These are phyloP conservation scores for Calonectria leucothoes DNA, from an alignment of 2,329 filamentous ascomycete genomes.

Conservation along the genomic window DNA sequence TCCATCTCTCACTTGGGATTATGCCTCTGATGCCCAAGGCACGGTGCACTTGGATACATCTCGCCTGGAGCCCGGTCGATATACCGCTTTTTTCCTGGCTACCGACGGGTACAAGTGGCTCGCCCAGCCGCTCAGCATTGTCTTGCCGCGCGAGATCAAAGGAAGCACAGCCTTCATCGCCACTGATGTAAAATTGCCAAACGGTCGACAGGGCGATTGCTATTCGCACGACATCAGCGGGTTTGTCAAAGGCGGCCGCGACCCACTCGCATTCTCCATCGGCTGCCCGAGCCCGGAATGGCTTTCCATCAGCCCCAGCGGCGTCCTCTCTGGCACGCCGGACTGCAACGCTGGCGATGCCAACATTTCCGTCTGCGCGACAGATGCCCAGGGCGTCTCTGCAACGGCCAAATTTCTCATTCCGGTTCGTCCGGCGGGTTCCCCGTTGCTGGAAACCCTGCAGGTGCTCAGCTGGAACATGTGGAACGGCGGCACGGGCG, in stretches of 20 bases:
- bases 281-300: not conserved
- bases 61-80: not conserved
- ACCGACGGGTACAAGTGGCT: not conserved
- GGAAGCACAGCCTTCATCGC: not conserved
- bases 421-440: not conserved
- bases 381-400: not conserved
- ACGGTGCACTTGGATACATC: not conserved
- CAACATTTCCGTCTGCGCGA: not conserved
- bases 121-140: not conserved
- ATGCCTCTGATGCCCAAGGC: not conserved
- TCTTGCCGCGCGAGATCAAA: not conserved
- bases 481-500: not conserved
- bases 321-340: not conserved
- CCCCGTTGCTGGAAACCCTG: not conserved
- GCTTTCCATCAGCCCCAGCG: not conserved
- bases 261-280: not conserved
- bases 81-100: not conserved
- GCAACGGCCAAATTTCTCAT: not conserved
- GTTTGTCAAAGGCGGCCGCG: not conserved
- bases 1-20: not conserved
- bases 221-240: not conserved
- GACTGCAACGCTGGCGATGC: not conserved
- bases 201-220: not conserved
- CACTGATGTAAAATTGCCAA: not conserved
- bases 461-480: not conserved